These are phyloP conservation scores for Niebla homalea DNA, from an alignment of 495 filamentous ascomycete species.

Conservation along the genomic window DNA sequence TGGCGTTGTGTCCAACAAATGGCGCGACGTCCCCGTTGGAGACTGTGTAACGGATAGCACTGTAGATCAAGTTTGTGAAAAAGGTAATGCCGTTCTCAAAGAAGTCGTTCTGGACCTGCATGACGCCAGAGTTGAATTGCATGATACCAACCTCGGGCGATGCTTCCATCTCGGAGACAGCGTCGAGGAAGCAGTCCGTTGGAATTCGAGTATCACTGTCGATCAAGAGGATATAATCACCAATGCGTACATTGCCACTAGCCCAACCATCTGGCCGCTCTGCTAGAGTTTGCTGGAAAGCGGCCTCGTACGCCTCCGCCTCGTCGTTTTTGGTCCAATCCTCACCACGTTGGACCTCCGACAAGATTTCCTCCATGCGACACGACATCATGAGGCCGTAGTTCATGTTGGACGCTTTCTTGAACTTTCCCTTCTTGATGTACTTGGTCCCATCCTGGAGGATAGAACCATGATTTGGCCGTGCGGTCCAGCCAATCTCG, in stretches of 20 bases:
- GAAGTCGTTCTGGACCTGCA: constrained; percentile 64
- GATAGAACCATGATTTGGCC: constrained; percentile 43
- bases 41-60: constrained; percentile 63
- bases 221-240: constrained; percentile 65
- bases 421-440: constrained; percentile 41
- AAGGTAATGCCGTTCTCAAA: constrained; percentile 72
- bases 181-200: constrained; percentile 60
- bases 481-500: constrained; percentile 69
- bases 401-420: constrained; percentile 65
- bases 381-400: constrained; percentile 62
- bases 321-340: constrained; percentile 60
- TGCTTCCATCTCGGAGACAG: constrained; percentile 66
- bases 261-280: constrained; percentile 56
- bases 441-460: constrained; percentile 40
- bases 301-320: constrained; percentile 52
- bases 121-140: constrained; percentile 70
- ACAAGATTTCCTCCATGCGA: constrained; percentile 59
- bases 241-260: constrained; percentile 65
- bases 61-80: constrained; percentile 77
- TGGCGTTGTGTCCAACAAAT: constrained; percentile 63
- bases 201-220: constrained; percentile 66
- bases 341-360: constrained; percentile 36
- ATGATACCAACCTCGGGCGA: constrained; percentile 70
- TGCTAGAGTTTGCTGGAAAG: constrained; percentile 55
- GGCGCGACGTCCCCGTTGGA: constrained; percentile 73